Evolutionary conservation across 179 eudicot species (phyloP).

Genomic region (Beta macrorhiza): DNA sequence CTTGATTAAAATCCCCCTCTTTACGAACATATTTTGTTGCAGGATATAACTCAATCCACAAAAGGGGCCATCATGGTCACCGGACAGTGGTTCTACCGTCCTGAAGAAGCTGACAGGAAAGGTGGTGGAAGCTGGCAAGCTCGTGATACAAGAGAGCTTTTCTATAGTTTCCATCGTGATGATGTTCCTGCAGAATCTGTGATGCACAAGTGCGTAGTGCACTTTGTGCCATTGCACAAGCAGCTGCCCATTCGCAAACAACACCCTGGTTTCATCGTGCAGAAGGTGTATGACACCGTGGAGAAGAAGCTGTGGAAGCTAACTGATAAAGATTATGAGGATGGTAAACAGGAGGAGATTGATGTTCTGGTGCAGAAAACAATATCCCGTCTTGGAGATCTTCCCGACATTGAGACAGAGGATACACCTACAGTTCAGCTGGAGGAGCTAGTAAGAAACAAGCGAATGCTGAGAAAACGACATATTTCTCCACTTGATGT

Average conservation of each 20-base stretch:
- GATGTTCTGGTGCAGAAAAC: conserved; percentile 92
- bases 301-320: conserved; percentile 72
- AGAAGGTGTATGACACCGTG: conserved; percentile 91
- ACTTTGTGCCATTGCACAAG: conserved; percentile 80
- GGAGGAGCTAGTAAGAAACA: conserved; percentile 60
- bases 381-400: conserved; percentile 62
- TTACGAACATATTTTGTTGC: conserved; percentile 11
- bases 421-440: conserved; percentile 38
- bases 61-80: conserved; percentile 70
- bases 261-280: conserved; percentile 90
- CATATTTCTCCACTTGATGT: conserved; percentile 64
- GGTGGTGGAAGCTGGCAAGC: conserved; percentile 94
- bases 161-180: conserved; percentile 94
- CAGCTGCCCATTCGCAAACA: conserved; percentile 79
- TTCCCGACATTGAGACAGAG: conserved; percentile 69
- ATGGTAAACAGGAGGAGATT: conserved; percentile 75
- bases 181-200: conserved; percentile 98
- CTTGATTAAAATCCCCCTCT: not conserved
- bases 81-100: conserved; percentile 99
- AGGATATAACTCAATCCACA: conserved; percentile 69
- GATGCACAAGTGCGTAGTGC: conserved; percentile 95
- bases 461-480: conserved; percentile 49
- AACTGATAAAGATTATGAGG: conserved; percentile 95
- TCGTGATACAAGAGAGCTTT: conserved; percentile 83
- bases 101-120: conserved; percentile 93